Conservation (phyloP, 805 yeast genomes). For the Starmerella floris region DNA sequence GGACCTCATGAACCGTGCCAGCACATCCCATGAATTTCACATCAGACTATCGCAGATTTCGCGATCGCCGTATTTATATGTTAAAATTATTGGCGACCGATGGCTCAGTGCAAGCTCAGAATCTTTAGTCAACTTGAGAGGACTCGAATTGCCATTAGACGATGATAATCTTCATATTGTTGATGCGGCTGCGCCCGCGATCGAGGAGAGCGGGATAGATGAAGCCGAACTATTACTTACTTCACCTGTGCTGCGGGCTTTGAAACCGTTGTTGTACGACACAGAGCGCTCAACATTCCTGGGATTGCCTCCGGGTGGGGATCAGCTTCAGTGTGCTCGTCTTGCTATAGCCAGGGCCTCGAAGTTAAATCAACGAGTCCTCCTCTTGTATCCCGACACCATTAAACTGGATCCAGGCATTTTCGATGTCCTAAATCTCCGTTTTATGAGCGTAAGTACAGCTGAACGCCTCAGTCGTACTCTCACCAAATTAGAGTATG, state of each 20-base stretch:
- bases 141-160: constrained; percentile 39
- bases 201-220: no score
- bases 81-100: constrained; percentile 59
- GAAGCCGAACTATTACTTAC: not conserved
- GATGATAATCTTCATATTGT: not conserved
- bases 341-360: not conserved
- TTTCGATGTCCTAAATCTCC: not conserved
- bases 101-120: constrained; percentile 71
- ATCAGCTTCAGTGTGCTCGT: not conserved
- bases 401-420: not conserved
- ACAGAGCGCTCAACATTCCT: constrained; percentile 34
- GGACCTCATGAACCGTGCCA: not conserved
- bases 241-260: not conserved
- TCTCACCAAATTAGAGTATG: not conserved
- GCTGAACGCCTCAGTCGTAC: constrained; percentile 2
- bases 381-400: not conserved
- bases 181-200: not conserved
- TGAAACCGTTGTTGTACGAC: constrained; percentile 5
- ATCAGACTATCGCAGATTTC: not conserved
- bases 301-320: constrained; percentile 31
- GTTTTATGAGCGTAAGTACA: not conserved
- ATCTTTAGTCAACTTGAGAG: constrained; percentile 44
- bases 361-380: not conserved
- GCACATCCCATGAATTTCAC: not conserved
- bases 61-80: constrained; percentile 47